Evolutionary conservation across 768 basidiomycete genomes (phyloP).

Genomic region (Mycena vulgaris): DNA sequence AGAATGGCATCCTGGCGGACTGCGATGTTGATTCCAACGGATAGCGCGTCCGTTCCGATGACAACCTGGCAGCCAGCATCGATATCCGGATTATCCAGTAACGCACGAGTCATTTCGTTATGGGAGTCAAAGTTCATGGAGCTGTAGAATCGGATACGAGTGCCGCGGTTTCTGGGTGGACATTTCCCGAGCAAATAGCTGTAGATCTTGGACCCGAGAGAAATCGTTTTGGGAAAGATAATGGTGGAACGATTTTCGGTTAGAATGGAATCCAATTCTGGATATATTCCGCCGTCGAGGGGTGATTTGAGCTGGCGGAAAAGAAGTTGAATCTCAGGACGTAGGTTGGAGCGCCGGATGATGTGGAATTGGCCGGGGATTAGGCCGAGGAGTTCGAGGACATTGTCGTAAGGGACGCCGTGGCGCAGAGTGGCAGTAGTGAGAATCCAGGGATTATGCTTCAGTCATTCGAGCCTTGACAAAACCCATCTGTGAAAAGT

Average conservation of each 20-base stretch:
- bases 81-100: background rate
- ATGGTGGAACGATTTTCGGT: background rate
- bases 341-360: background rate
- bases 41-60: background rate
- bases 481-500: constrained; percentile 34
- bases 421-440: background rate
- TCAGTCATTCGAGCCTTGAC: constrained; percentile 14
- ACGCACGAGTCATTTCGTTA: background rate
- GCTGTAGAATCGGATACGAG: background rate
- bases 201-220: background rate
- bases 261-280: background rate
- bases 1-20: background rate
- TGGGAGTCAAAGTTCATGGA: background rate
- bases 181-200: background rate
- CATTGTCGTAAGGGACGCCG: background rate
- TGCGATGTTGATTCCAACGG: background rate
- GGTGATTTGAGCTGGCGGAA: background rate
- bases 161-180: background rate
- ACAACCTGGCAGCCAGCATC: background rate
- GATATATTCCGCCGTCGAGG: background rate
- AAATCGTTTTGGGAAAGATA: background rate
- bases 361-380: background rate
- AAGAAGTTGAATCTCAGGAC: background rate
- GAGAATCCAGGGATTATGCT: constrained; percentile 12
- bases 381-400: background rate